Conservation (phyloP, 1,284 basidiomycete species). For the Cerioporus squamosus region DNA sequence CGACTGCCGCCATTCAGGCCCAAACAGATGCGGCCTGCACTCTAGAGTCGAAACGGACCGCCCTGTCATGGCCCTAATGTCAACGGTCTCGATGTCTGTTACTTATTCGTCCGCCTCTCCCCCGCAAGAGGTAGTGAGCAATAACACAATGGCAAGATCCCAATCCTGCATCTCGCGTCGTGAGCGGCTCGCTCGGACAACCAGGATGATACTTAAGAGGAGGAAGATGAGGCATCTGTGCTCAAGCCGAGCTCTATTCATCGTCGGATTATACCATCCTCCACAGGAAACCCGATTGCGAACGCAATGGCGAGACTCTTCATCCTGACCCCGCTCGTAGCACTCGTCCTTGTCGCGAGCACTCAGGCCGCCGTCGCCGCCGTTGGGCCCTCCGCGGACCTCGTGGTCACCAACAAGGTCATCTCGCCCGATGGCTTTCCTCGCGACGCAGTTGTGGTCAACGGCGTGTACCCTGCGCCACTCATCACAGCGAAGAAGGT, state of each 20-base stretch:
- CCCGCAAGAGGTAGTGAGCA: not conserved
- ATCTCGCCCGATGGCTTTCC: slow-evolving; percentile 29
- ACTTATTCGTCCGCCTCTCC: not conserved
- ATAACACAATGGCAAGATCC: not conserved
- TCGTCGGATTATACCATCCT: not conserved
- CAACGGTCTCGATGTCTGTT: not conserved
- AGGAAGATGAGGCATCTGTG: not conserved
- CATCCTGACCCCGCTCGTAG: not conserved
- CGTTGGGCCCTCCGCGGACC: slow-evolving; percentile 23
- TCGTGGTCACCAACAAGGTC: slow-evolving; percentile 23
- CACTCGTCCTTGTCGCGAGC: slow-evolving; percentile 4
- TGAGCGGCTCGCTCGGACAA: not conserved
- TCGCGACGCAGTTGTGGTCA: slow-evolving; percentile 30
- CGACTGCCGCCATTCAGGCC: slow-evolving; percentile 9
- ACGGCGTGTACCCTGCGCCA: slow-evolving; percentile 31
- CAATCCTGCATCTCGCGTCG: not conserved
- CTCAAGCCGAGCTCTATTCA: not conserved
- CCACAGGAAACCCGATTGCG: not conserved
- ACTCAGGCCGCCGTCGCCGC: slow-evolving; percentile 9
- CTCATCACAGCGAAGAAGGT: slow-evolving; percentile 35
- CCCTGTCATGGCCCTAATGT: not conserved
- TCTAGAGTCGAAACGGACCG: not conserved
- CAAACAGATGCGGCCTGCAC: not conserved
- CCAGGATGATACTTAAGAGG: slow-evolving; percentile 3
- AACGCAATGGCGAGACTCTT: not conserved